Percentiles rank a stretch among this genome's conserved stretches.
Evolutionary conservation across 1,284 basidiomycete species (phyloP).

Genomic region (Golubevia pallescens): DNA sequence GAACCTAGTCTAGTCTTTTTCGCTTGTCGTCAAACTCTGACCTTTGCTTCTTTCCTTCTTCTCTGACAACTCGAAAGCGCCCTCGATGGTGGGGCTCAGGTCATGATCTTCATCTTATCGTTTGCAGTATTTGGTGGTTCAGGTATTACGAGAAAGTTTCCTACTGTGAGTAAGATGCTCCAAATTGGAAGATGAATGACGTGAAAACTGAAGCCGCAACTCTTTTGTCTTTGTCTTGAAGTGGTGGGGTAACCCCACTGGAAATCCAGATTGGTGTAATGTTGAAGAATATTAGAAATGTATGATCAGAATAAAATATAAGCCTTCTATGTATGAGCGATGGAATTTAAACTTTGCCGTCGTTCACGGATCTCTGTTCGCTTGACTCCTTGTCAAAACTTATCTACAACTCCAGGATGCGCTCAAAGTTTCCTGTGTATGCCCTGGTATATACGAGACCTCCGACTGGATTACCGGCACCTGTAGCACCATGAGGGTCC

Average conservation of each 20-base stretch:
- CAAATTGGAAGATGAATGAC: too few relatives aligned
- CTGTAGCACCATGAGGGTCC: conserved; percentile 67
- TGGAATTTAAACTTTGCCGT: too few relatives aligned
- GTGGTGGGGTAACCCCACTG: neutral
- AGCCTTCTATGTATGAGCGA: too few relatives aligned
- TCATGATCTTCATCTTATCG: conserved; percentile 74
- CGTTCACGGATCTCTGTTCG: too few relatives aligned
- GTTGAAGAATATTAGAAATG: neutral
- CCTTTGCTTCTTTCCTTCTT: conserved; percentile 20
- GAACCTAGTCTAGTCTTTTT: neutral
- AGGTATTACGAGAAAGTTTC: conserved; percentile 69
- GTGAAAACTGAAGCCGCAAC: too few relatives aligned
- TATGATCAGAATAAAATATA: too few relatives aligned
- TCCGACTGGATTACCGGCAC: conserved; percentile 67
- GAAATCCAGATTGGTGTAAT: neutral
- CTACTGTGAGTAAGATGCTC: conserved; percentile 34
- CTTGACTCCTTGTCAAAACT: too few relatives aligned
- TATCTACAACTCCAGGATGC: too few relatives aligned
- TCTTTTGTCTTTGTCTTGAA: neutral
- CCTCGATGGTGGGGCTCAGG: conserved; percentile 74
- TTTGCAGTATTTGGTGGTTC: conserved; percentile 75
- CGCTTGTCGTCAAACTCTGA: too few relatives aligned
- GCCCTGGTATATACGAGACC: conserved; percentile 70
- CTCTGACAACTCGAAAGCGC: conserved; percentile 66
- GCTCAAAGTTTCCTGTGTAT: conserved; percentile 70